Conservation (phyloP, 805 yeast species). For the Lachancea fermentati region DNA sequence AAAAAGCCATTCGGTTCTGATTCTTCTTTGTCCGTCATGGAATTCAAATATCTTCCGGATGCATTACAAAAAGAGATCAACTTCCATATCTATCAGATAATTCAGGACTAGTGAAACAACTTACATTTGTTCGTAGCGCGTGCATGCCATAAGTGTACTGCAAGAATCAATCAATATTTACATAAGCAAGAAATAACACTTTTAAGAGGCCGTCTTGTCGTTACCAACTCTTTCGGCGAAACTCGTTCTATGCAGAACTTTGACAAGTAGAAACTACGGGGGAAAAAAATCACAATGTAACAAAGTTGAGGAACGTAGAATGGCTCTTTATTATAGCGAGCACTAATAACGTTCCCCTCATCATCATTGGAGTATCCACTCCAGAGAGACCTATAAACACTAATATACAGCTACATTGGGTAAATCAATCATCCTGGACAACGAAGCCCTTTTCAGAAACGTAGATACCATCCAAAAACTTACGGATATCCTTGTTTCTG, state of each 20-base stretch:
- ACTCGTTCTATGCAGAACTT: no score
- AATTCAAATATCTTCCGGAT: slow-evolving; percentile 7
- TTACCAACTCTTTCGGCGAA: no score
- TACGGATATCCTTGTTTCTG: slow-evolving; percentile 99
- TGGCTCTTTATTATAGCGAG: slow-evolving; percentile 26
- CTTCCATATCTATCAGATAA: slow-evolving; percentile 5
- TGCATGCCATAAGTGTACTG: no score
- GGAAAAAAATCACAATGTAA: background rate
- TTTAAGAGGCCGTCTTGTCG: no score
- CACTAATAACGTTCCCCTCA: slow-evolving; percentile 25
- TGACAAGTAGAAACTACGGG: slow-evolving; percentile 1
- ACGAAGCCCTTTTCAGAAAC: slow-evolving; percentile 98
- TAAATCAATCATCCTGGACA: no score
- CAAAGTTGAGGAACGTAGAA: slow-evolving; percentile 17
- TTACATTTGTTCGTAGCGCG: no score
- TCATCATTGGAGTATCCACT: slow-evolving; percentile 9
- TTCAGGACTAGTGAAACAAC: no score
- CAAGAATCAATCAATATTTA: no score
- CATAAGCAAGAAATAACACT: no score
- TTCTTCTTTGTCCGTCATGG: slow-evolving; percentile 8
- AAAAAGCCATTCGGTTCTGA: slow-evolving; percentile 8
- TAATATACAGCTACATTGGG: no score
- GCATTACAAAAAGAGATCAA: slow-evolving; percentile 7
- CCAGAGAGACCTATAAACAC: background rate
- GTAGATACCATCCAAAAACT: slow-evolving; percentile 99